Conservation (phyloP, 139 green algal species). For the Yamagishiella unicocca region DNA sequence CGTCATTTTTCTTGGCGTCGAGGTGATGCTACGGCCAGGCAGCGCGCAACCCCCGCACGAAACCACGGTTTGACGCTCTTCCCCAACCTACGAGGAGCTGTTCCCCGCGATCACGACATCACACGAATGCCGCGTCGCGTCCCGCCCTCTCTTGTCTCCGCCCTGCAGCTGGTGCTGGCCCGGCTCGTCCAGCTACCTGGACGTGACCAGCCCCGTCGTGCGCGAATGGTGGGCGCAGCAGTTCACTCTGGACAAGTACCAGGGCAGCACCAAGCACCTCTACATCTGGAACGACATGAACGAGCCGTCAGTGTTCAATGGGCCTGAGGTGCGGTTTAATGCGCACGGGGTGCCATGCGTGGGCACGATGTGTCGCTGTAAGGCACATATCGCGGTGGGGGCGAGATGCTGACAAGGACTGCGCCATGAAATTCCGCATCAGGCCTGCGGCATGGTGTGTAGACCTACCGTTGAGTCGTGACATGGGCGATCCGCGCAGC, state of each 20-base stretch:
- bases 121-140: background rate
- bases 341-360: no score
- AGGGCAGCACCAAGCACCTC: slow-evolving; percentile 86
- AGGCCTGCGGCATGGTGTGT: no score
- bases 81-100: background rate
- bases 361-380: no score
- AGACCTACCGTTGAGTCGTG: no score
- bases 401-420: no score
- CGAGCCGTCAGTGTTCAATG: slow-evolving; percentile 99
- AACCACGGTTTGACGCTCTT: no score
- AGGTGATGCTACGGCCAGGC: no score
- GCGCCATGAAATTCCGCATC: no score
- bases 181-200: slow-evolving; percentile 92
- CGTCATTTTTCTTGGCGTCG: no score
- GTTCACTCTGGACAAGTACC: slow-evolving; percentile 89
- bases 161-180: slow-evolving; percentile 95
- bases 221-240: slow-evolving; percentile 91
- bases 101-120: background rate
- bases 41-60: no score
- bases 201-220: slow-evolving; percentile 88
- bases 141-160: background rate
- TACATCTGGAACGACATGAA: slow-evolving; percentile 99
- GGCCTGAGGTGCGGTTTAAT: slow-evolving; percentile 91
- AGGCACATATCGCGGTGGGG: no score
- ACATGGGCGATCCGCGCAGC: no score